These are phyloP conservation scores for Proteromonas lacertae DNA, from an alignment of 352 stramenopile genomes.

Conservation along the genomic window DNA sequence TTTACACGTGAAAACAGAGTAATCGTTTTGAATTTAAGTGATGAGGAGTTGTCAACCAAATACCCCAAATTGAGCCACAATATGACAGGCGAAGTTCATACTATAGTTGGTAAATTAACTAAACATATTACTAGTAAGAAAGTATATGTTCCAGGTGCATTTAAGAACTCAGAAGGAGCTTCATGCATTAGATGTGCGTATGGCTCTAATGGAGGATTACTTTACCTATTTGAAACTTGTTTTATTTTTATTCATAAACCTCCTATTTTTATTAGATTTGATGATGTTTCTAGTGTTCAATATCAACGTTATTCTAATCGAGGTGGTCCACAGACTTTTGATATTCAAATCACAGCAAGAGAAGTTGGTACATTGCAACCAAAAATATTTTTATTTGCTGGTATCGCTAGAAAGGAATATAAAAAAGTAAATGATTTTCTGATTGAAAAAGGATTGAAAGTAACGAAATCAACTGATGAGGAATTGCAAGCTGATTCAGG, in stretches of 20 bases:
- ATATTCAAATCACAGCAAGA: too few relatives aligned
- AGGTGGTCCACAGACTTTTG: too few relatives aligned
- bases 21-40: slow-evolving; percentile 53
- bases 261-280: slow-evolving; percentile 83
- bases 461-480: too few relatives aligned
- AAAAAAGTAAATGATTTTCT: too few relatives aligned
- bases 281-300: slow-evolving; percentile 86
- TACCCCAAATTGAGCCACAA: slow-evolving; percentile 78
- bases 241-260: slow-evolving; percentile 99
- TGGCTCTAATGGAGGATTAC: slow-evolving; percentile 68
- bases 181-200: slow-evolving; percentile 38
- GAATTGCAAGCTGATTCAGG: too few relatives aligned
- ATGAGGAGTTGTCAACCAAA: slow-evolving; percentile 78
- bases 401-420: too few relatives aligned
- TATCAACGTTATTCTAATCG: slow-evolving; percentile 91
- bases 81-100: slow-evolving; percentile 70
- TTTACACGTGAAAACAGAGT: slow-evolving; percentile 6
- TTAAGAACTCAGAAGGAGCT: slow-evolving; percentile 3
- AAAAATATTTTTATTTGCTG: too few relatives aligned
- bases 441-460: too few relatives aligned
- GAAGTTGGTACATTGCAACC: too few relatives aligned
- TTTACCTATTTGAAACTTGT: slow-evolving; percentile 58
- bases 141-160: not conserved
- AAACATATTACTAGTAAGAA: slow-evolving; percentile 42
- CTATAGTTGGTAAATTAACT: slow-evolving; percentile 91